Evolutionary conservation across 2,329 filamentous ascomycete genomes (phyloP), one percentile per base, ranked within the genome.

Genomic region (Geosmithia morbida): DNA sequence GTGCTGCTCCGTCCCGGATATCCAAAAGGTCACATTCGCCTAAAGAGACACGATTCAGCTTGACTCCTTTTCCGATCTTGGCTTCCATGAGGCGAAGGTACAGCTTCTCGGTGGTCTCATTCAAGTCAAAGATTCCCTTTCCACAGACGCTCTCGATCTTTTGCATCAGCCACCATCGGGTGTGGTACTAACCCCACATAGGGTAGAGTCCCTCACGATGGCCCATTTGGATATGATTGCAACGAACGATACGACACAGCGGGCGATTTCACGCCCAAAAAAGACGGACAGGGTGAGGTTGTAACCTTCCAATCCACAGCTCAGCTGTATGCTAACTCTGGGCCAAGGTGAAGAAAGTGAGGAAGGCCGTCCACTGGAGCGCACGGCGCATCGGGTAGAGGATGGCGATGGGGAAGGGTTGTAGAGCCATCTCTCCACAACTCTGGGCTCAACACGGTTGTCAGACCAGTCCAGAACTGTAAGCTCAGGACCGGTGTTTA

Each of bases 111-210:
- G 65, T 66, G 33, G 51, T 59, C 44, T 71, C 65, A 43, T 60
- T 64, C 45, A 59, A 50, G 19, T 55, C 56, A 50, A 74, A 75
- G 30, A 69, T 49, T 1, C 73, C 72, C 48, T 62, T 65, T 16
- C 73, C 74, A 48, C 65, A 66, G 13, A 76, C 59, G 37, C 65
- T 63, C 2, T 72, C 61, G 18, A 68, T 67, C 59, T 78, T 78
- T 54, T 78, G 68, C 1, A 69, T 67, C 48, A 78, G 52, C 75
- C 75, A 79, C 75, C 75, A 79, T 8, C 72, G 64, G 0, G 71
- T 77, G 55, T 78, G 74, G 53, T 77, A 78, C 1, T 56, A 51
- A 1, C 72, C 73, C 75, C 75, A 79, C 74, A 79, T 79, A 2
- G 75, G 74, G 52, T 72, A 77, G 2, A 75, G 55, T 0, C 75